Evolutionary conservation across 208 protist genomes (phyloP), one percentile per base, ranked within the genome.

Genomic region (Crithidia bombi): DNA sequence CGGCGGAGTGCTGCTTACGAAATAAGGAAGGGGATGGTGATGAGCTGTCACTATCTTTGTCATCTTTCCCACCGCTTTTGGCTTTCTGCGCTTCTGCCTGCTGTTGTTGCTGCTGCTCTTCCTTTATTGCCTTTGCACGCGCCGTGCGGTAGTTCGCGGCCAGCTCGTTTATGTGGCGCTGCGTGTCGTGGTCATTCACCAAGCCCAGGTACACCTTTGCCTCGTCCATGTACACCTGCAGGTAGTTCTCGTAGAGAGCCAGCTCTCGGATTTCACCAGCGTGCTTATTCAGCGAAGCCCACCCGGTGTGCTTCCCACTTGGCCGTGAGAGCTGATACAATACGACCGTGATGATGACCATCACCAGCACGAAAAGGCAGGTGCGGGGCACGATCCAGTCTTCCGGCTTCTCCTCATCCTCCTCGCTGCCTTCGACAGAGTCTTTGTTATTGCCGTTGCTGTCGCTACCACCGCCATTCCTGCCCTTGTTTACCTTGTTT

Each of bases 101-200:
- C 50, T 63, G 38, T 43, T 75, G 59, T 33, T 72, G 64, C 28
- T 75, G 51, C 54, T 90, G 70, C n/a, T 79, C 62, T 35, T 73
- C 54, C 23, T 67, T 30, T 38, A 47, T 21, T 12, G 41, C 56
- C 21, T 62, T 43, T 26, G 63, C 30, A 4, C 65, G 65, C 15
- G 81, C 83, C 0, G 32, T 59, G 21, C 51, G 55, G 57, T 85
- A 85, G 51, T 54, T 33, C n/a, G 65, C 71, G 5, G 63, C 59
- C 21, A 89, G 58, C 65, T 76, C 51, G 50, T 82, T 79, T 14
- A 91, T 57, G 41, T 84, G 78, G 39, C 76, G 57, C 79, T 91
- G 78, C 65, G 83, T 91, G 78, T 90, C 75, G 19, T 75, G 66
- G 71, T 94, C 79, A 66, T 75, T 73, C 54, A 86, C 58, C 17